These are phyloP conservation scores for Wallacemonas rigidus DNA, from an alignment of 208 protist genomes.

Conservation along the genomic window DNA sequence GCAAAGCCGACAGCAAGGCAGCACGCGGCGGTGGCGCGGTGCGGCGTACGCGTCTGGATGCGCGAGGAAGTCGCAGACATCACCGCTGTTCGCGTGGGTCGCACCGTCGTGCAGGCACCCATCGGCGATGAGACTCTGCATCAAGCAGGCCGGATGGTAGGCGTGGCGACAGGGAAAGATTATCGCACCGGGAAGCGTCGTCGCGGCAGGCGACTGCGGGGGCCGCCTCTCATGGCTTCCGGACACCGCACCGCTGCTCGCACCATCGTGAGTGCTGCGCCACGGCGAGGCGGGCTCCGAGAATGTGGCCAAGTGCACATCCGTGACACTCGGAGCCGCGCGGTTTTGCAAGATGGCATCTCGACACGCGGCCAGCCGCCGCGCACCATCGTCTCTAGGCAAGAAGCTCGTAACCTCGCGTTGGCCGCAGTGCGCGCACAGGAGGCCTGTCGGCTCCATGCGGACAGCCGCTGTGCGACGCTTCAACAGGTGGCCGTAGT, in stretches of 20 bases:
- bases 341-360: not conserved
- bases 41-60: conserved; percentile 19
- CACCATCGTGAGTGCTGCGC: not conserved
- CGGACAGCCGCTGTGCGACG: conserved; percentile 37
- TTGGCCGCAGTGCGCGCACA: conserved; percentile 38
- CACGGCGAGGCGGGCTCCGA: not conserved
- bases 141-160: conserved; percentile 62
- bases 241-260: not conserved
- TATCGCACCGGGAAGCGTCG: conserved; percentile 21
- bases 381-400: not conserved
- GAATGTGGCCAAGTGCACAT: not conserved
- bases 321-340: not conserved
- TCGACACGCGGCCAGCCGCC: not conserved
- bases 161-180: conserved; percentile 65
- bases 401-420: conserved; percentile 14
- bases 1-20: conserved; percentile 31
- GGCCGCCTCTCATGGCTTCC: too few species aligned
- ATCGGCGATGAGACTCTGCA: conserved; percentile 37
- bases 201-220: not conserved
- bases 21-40: not conserved
- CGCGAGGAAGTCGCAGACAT: conserved; percentile 23
- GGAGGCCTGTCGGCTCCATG: conserved; percentile 27
- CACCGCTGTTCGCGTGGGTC: not conserved
- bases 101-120: conserved; percentile 10
- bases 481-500: conserved; percentile 42